Base-by-base conservation (phyloP, 768 basidiomycete genomes). In the Leccinum uliginosum region DNA sequence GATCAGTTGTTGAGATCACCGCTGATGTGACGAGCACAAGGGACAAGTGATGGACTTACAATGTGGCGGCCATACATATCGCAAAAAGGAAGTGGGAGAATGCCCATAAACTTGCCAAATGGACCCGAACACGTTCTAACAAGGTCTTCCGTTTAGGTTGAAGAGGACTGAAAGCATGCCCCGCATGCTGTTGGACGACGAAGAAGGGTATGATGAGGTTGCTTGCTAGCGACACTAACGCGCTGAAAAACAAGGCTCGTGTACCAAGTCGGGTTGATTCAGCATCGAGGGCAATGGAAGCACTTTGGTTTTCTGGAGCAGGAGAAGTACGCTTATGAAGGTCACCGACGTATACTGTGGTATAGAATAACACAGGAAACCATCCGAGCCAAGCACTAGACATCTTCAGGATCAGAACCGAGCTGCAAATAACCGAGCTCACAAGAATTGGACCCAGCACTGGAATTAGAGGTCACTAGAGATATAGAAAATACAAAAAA, bases 311-410 rank as follows among this genome's bases (percentile, higher is more conserved):
- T 56, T 65, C 66, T 44, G 58, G 69, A 26, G 62, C 58, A 34
- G 66, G 72, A 12, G 74, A 78, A 9, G 77, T 62, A 3, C 73
- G 76, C 59, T 85, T 89, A 76, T 97, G 84, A 11, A 96, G 78
- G 63, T 96, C 95, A 11, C 91, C 90, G 53, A 97, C 80, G 73
- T 93, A 98, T 24, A 91, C 76, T 1, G 89, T 88, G 3, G 86
- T 87, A 75, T 93, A 95, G 73, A 95, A 94, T 1, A 96, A 77
- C 24, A 93, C 74, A 0, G 95, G 94, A 66, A 96, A 97, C 96
- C 96, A 98, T 8, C 83, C 89, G 57, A 94, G 78, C 85, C 85
- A 95, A 12, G 85, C 81, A 58, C 91, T 92, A 55, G 11, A 15
- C 17, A 46, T n/a, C 5, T 21, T 65, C 17, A 60, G 32, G 21